These are phyloP conservation scores for Chaetomium fimeti DNA, from an alignment of 495 filamentous ascomycete species.

Conservation along the genomic window DNA sequence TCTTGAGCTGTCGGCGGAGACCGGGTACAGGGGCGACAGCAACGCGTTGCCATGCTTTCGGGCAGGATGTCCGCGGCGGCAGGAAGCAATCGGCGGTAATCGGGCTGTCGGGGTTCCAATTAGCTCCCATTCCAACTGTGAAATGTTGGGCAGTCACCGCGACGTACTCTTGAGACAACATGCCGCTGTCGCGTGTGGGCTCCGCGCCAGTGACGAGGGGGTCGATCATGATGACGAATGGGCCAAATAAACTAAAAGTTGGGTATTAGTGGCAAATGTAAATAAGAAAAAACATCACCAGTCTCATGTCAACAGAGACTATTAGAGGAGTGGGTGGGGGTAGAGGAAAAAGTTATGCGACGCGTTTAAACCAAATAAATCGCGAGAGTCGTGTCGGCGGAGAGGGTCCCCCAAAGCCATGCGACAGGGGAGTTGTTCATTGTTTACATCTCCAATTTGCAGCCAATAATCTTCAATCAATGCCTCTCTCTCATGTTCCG, in stretches of 20 bases:
- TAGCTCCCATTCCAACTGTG: not conserved
- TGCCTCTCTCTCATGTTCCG: not conserved
- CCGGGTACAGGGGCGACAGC: constrained; percentile 26
- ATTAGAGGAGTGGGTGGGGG: not conserved
- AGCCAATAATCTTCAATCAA: constrained; percentile 24
- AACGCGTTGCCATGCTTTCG: constrained; percentile 38
- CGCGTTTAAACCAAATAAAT: constrained; percentile 19
- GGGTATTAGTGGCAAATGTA: constrained; percentile 9
- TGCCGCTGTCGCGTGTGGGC: constrained; percentile 2
- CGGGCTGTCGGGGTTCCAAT: constrained; percentile 17
- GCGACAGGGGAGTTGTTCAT: constrained; percentile 13
- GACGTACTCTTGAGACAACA: constrained; percentile 17
- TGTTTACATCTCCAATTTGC: constrained; percentile 36
- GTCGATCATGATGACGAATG: constrained; percentile 12
- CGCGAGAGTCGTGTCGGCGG: constrained; percentile 20
- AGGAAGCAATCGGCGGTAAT: constrained; percentile 29
- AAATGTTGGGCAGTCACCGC: not conserved
- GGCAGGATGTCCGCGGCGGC: constrained; percentile 24
- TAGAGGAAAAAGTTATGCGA: not conserved
- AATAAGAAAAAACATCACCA: not conserved
- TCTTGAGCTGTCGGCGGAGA: constrained; percentile 24
- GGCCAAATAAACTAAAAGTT: not conserved
- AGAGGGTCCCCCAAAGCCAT: constrained; percentile 10
- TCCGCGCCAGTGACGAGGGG: constrained; percentile 4
- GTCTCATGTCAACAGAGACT: constrained; percentile 14